Base-by-base conservation (phyloP, 257 asterid species). In the Eustoma russellianum region DNA sequence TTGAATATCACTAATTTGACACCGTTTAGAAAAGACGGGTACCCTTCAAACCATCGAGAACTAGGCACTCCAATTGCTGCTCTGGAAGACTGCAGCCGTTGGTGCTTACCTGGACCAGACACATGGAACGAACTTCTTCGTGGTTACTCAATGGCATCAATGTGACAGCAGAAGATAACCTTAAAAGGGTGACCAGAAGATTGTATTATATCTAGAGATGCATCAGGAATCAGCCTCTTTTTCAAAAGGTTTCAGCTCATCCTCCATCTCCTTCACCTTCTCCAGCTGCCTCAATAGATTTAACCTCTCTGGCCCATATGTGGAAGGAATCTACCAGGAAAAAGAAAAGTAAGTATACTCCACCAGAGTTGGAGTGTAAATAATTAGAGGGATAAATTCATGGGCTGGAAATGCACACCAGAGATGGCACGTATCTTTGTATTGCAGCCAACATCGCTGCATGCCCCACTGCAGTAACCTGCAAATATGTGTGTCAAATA, bases 361-460 rank as follows among this genome's bases (percentile, higher is more conserved):
- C 28, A 77, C 52, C 44, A 38, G 56, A 48, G 56, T 53, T 41
- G 52, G 49, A 48, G 46, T 52, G 19, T 41, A 48, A 17, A 46
- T 28, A 17, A 13, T n/a, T 65, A 46, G 30, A 24, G 57, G 41
- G 9, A 45, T 57, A 65, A 59, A 54, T 44, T 56, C 30, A 44
- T 35, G 41, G 46, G 15, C 24, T 38, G 30, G 49, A 46, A 57
- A 24, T 63, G 72, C 91, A 48, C 59, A 88, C 97, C 95, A 92
- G 66, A 53, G 83, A 52, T 19, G 99, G 97, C 35, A 82, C 78
- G 15, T 92, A 92, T 65, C 94, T 85, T 63, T 85, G 97, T 60
- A 92, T 92, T 67, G 94, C 97, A 55, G 97, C 97, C 81, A 92
- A 65, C 80, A 92, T 88, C 51, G 99, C 97, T 51, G 99, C 97